Base-by-base conservation (phyloP, 352 stramenopile genomes). In the Globisporangium paroecandrum region DNA sequence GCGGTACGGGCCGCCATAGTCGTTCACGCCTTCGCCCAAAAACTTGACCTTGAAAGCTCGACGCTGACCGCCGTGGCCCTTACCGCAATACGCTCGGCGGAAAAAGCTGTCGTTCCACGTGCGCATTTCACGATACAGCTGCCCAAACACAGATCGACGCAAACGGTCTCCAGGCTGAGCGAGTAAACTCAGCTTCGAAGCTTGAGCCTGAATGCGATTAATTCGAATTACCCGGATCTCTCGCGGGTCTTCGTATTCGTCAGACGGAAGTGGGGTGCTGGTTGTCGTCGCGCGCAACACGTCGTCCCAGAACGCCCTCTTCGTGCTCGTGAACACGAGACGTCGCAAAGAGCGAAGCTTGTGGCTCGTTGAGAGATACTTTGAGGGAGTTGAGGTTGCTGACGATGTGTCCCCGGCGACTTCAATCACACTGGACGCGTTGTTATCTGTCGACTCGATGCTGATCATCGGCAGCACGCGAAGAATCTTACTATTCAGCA, bases 21-120 rank as follows among this genome's bases (percentile, higher is more conserved):
- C 98, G 75, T 99, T 99, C 29, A 99, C 98, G 55, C 97, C 97
- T 77, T 99, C 97, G 62, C 97, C 96, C 53, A 99, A 80, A 58
- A 99, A 98, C 70, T 99, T 99, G n/a, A 99, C 97, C 77, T 99
- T 99, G 74, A 99, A 99, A 58, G 96, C 96, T 58, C 98, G 87
- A 54, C 97, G 93, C 77, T 99, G 98, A 6, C 97, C 96, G 34
- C 96, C 97, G 66, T 99, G 97, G 53, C 97, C 97, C 68, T 99
- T 99, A 41, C 97, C 97, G 55, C 98, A 96, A 77, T 99, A 99
- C 24, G 95, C 89, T 49, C 97, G 88, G 10, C 98, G 90, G 65
- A 99, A 97, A 32, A 94, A 97, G 54, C 90, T 96, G 71, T 95
- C 85, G 69, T 88, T 97, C 97, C 97, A 99, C 12, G 82, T 89